Conservation (phyloP, 2,329 filamentous ascomycete species). For the Calonectria hongkongensis region DNA sequence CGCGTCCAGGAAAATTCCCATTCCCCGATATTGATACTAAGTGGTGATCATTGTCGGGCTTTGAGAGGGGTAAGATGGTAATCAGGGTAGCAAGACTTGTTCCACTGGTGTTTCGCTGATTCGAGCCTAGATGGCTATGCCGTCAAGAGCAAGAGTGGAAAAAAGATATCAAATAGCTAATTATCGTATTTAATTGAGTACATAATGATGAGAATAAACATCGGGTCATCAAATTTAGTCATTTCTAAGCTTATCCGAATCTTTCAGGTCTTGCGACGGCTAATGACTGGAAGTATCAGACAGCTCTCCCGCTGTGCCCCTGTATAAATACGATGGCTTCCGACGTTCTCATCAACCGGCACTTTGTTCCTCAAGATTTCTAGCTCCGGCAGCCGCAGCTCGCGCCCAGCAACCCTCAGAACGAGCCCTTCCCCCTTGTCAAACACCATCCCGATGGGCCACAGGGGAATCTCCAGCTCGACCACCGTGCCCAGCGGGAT, state of each 20-base stretch:
- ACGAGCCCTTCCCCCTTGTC: constrained; percentile 17
- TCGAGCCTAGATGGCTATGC: not conserved
- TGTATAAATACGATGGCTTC: not conserved
- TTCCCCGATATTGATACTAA: too few relatives aligned
- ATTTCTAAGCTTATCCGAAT: not conserved
- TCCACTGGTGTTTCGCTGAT: too few relatives aligned
- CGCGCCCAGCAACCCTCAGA: constrained; percentile 15
- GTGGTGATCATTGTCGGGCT: too few relatives aligned
- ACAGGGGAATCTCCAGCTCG: constrained; percentile 27
- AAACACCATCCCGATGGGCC: constrained; percentile 29
- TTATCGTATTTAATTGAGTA: not conserved
- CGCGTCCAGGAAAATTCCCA: too few relatives aligned
- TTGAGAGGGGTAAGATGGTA: too few relatives aligned
- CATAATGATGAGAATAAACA: not conserved
- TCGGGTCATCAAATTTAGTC: not conserved
- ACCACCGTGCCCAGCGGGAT: constrained; percentile 15
- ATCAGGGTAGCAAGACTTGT: too few relatives aligned
- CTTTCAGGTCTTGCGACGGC: not conserved
- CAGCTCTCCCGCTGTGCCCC: not conserved
- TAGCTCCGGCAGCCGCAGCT: constrained; percentile 10
- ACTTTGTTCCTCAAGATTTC: not conserved
- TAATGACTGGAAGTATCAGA: not conserved
- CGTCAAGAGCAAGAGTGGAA: not conserved
- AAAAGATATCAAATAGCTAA: not conserved
- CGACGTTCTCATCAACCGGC: not conserved